These are phyloP conservation scores for Sideroxylon spinosum DNA, from an alignment of 179 eudicot genomes.

Conservation along the genomic window DNA sequence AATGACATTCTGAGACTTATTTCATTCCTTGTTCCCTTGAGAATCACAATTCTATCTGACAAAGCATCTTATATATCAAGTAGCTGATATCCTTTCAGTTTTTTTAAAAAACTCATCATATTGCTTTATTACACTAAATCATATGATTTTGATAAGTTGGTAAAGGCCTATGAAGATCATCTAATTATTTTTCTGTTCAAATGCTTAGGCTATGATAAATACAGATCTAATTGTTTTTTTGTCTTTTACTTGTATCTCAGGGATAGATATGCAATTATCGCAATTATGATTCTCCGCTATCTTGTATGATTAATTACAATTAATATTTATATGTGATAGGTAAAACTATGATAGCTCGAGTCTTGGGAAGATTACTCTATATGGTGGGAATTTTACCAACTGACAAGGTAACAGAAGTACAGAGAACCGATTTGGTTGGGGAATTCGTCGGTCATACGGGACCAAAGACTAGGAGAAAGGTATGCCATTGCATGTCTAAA, in stretches of 20 bases:
- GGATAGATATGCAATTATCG: neutral
- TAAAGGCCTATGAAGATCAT: neutral
- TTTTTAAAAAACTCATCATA: neutral
- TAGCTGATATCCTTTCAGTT: neutral
- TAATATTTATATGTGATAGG: slow-evolving; percentile 36
- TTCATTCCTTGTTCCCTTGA: neutral
- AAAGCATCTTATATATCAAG: neutral
- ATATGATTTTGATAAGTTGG: neutral
- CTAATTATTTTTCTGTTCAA: neutral
- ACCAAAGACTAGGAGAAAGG: slow-evolving; percentile 91
- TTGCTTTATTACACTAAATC: neutral
- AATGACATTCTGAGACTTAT: neutral
- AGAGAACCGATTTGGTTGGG: slow-evolving; percentile 93
- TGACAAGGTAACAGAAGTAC: slow-evolving; percentile 90
- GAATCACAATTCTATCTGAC: neutral
- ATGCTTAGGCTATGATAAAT: neutral
- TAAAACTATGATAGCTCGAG: slow-evolving; percentile 91
- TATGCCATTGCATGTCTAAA: slow-evolving; percentile 16
- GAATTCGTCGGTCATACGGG: slow-evolving; percentile 98
- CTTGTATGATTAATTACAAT: neutral
- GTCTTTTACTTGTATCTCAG: neutral
- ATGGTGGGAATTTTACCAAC: slow-evolving; percentile 94
- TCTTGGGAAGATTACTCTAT: slow-evolving; percentile 84
- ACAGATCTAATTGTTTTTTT: neutral
- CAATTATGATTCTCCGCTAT: neutral